A percentile compares a stretch with the other conserved stretches of the same genome.
Evolutionary conservation across 192 early-diverging fungal species (phyloP).

Genomic region (Entomortierella lignicola): DNA sequence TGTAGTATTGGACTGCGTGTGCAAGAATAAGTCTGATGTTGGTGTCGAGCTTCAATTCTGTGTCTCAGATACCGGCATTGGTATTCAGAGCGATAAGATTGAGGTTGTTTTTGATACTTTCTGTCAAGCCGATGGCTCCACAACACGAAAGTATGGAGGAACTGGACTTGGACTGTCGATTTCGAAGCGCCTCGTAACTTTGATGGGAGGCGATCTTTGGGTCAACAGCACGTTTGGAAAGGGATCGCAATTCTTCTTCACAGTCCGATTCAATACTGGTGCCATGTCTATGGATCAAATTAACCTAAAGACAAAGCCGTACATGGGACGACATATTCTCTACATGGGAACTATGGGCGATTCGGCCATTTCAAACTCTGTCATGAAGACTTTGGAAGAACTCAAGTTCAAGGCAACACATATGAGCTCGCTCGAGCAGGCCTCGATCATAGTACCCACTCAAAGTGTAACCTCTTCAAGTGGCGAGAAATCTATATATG

Average conservation of each 20-base stretch:
- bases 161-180: conserved; percentile 90
- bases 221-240: conserved; percentile 78
- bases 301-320: conserved; percentile 65
- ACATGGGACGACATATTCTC: conserved; percentile 73
- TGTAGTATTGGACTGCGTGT: conserved; percentile 69
- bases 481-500: conserved; percentile 61
- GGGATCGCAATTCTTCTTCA: conserved; percentile 85
- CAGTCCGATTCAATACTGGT: conserved; percentile 64
- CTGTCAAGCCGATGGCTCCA: conserved; percentile 85
- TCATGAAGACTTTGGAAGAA: conserved; percentile 61
- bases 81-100: conserved; percentile 83
- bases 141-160: conserved; percentile 87
- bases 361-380: conserved; percentile 34
- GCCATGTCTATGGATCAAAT: conserved; percentile 52
- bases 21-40: conserved; percentile 41
- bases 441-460: conserved; percentile 51
- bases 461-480: conserved; percentile 21
- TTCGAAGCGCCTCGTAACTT: conserved; percentile 77
- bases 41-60: conserved; percentile 72
- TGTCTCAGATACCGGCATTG: conserved; percentile 87
- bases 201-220: conserved; percentile 85
- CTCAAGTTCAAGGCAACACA: conserved; percentile 60
- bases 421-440: conserved; percentile 61
- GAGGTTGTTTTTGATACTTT: conserved; percentile 84
- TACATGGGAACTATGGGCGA: conserved; percentile 70